phyloP scores from a whole-genome alignment of 208 protist species.

The Leishmania mexicana region DNA sequence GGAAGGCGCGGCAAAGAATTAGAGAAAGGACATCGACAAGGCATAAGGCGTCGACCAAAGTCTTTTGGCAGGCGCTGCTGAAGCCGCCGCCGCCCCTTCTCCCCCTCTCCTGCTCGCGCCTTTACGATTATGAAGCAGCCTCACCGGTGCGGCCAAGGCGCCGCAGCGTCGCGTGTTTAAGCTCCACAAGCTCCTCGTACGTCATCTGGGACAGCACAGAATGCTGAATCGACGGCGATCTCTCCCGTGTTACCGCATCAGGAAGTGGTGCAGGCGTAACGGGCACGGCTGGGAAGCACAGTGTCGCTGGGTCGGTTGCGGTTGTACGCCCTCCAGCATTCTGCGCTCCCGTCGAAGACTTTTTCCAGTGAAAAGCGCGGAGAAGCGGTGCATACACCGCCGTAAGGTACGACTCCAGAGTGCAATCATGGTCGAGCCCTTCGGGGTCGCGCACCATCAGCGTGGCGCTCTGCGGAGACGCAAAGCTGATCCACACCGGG shows the following conservation, averaged over 20 bases:
- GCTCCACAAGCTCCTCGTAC: slow-evolving; percentile 12
- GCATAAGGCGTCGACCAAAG: not conserved
- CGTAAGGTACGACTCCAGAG: slow-evolving; percentile 23
- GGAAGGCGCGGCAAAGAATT: not conserved
- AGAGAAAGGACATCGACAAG: not conserved
- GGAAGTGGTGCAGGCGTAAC: not conserved
- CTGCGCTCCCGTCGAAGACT: not conserved
- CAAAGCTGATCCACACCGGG: slow-evolving; percentile 22
- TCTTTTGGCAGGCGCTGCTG: not conserved
- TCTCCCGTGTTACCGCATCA: not conserved
- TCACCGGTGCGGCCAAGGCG: not conserved
- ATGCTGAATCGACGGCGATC: too few relatives aligned
- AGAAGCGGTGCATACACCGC: slow-evolving; percentile 25
- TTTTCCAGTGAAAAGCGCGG: slow-evolving; percentile 12
- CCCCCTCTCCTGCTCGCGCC: not conserved
- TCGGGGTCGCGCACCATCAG: slow-evolving; percentile 31
- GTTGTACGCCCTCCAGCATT: too few relatives aligned
- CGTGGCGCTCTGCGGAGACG: slow-evolving; percentile 16
- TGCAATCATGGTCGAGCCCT: slow-evolving; percentile 3
- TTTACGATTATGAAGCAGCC: not conserved
- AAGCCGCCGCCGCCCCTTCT: not conserved
- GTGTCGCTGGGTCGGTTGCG: not conserved
- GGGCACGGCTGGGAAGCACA: not conserved
- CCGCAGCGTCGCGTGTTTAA: slow-evolving; percentile 14
- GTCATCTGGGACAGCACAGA: slow-evolving; percentile 11